These are phyloP conservation scores for Lipomyces yamadae DNA, from an alignment of 805 yeast genomes.

Conservation along the genomic window DNA sequence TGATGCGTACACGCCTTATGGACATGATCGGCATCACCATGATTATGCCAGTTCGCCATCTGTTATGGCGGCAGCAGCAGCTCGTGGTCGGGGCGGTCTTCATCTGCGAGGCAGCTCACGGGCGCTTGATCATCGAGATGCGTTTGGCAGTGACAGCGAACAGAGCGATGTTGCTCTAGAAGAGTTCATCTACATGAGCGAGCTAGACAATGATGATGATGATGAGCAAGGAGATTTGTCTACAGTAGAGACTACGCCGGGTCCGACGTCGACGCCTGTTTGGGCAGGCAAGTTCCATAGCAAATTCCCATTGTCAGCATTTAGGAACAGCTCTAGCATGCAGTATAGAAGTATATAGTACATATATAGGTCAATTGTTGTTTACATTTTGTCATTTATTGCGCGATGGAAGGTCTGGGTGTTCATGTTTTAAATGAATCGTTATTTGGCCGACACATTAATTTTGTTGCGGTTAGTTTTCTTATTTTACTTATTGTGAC, in stretches of 20 bases:
- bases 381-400: slow-evolving; percentile 5
- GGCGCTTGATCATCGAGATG: slow-evolving; percentile 17
- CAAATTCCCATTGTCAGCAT: slow-evolving; percentile 84
- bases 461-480: neutral
- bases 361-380: neutral
- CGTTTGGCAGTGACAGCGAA: slow-evolving; percentile 44
- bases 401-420: slow-evolving; percentile 6
- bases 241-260: slow-evolving; percentile 9
- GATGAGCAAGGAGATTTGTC: slow-evolving; percentile 56
- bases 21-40: neutral
- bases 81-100: slow-evolving; percentile 35
- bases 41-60: slow-evolving; percentile 24
- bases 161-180: slow-evolving; percentile 61
- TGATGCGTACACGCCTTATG: neutral
- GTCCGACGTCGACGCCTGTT: slow-evolving; percentile 45
- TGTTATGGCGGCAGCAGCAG: slow-evolving; percentile 31
- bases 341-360: slow-evolving; percentile 32
- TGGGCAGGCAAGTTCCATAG: slow-evolving; percentile 49
- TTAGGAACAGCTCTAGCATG: slow-evolving; percentile 71
- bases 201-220: slow-evolving; percentile 67
- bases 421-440: slow-evolving; percentile 8
- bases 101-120: slow-evolving; percentile 3
- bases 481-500: neutral
- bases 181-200: slow-evolving; percentile 86
- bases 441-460: neutral